phyloP scores from a whole-genome alignment of 345 rosid species.

The Abelmoschus esculentus region DNA sequence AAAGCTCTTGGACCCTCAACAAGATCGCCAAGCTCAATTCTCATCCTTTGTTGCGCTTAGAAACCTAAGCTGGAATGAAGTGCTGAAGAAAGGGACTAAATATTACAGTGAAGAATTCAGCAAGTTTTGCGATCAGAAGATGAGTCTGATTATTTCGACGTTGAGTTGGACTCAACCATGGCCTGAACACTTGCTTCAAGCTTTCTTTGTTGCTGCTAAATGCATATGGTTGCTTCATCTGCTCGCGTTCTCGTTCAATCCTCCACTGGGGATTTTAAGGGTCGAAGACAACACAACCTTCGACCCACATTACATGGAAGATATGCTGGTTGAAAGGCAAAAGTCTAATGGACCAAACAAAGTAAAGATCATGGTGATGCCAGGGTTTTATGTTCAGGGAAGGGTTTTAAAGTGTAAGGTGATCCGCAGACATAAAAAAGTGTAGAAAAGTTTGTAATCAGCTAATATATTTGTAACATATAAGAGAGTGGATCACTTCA shows the following conservation, averaged over 20 bases:
- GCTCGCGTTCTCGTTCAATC: conserved; percentile 85
- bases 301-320: conserved; percentile 82
- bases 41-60: conserved; percentile 66
- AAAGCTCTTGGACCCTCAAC: conserved; percentile 63
- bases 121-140: conserved; percentile 91
- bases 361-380: conserved; percentile 93
- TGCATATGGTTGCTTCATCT: conserved; percentile 93
- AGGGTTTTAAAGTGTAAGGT: conserved; percentile 87
- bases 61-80: conserved; percentile 95
- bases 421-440: conserved; percentile 67
- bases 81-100: conserved; percentile 83
- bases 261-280: conserved; percentile 63
- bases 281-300: conserved; percentile 68
- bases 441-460: conserved; percentile 16
- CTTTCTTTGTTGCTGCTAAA: conserved; percentile 86
- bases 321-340: conserved; percentile 59
- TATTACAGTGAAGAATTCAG: conserved; percentile 92
- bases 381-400: conserved; percentile 78
- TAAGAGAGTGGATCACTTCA: no score
- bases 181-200: conserved; percentile 84
- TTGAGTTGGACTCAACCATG: conserved; percentile 83
- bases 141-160: conserved; percentile 73
- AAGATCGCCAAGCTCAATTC: conserved; percentile 67
- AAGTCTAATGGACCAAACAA: conserved; percentile 33
- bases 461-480: background rate